phyloP scores from a whole-genome alignment of 2,329 filamentous ascomycete species.

The Aspergillus chevalieri region DNA sequence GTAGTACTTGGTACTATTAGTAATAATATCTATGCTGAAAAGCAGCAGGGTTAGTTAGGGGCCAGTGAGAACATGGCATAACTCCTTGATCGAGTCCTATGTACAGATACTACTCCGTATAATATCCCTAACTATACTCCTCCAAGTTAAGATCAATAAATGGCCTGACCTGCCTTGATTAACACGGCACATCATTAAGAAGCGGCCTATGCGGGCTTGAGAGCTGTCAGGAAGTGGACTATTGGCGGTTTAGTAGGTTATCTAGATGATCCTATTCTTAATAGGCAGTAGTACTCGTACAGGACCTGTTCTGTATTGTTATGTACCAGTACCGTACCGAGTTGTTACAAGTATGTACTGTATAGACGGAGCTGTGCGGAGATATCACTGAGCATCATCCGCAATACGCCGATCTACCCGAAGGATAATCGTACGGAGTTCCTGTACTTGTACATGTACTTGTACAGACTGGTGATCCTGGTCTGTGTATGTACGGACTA shows the following conservation, averaged over 20 bases:
- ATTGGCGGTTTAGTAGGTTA: neutral
- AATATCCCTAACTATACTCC: too few species aligned
- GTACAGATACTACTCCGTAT: too few species aligned
- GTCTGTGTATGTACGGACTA: neutral
- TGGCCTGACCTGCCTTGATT: neutral
- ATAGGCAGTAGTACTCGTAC: too few species aligned
- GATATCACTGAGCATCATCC: neutral
- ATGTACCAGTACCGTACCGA: too few species aligned
- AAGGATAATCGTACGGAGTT: neutral
- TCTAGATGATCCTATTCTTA: neutral
- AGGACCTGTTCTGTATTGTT: too few species aligned
- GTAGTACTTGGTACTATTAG: too few species aligned
- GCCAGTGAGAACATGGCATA: too few species aligned
- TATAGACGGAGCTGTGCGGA: neutral
- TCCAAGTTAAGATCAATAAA: too few species aligned
- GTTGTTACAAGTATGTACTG: neutral
- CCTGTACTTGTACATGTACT: neutral
- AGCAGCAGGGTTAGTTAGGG: too few species aligned
- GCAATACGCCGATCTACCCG: neutral
- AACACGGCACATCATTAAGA: conserved; percentile 5
- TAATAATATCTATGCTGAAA: too few species aligned
- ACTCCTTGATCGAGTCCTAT: too few species aligned
- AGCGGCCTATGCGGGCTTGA: conserved; percentile 15
- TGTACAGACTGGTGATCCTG: neutral
- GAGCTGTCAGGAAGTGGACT: conserved; percentile 4